Percentiles rank a stretch among this genome's conserved stretches.
Conservation (phyloP, 192 early-diverging fungal genomes). For the Diversispora epigaea region DNA sequence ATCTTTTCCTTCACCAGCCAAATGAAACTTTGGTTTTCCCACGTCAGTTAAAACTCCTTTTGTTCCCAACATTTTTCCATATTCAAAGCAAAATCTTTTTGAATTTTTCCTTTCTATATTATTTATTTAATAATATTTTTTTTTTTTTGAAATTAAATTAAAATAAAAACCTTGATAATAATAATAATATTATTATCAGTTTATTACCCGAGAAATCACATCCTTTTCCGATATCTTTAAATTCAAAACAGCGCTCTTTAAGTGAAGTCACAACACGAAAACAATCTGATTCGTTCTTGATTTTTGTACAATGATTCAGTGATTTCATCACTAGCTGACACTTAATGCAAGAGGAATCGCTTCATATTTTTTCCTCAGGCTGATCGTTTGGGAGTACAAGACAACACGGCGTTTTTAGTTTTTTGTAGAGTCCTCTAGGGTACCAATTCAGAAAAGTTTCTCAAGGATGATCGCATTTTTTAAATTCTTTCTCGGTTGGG, state of each 20-base stretch:
- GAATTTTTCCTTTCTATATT: slow-evolving; percentile 50
- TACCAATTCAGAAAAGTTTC: slow-evolving; percentile 13
- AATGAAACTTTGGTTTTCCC: slow-evolving; percentile 73
- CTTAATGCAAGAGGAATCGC: slow-evolving; percentile 2
- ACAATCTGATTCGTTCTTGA: slow-evolving; percentile 27
- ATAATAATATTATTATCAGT: not conserved
- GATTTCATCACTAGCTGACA: slow-evolving; percentile 1
- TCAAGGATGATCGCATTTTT: slow-evolving; percentile 3
- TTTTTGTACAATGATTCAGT: slow-evolving; percentile 3
- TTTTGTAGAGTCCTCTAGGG: slow-evolving; percentile 1
- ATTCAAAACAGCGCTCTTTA: slow-evolving; percentile 81
- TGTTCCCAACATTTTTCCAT: slow-evolving; percentile 86
- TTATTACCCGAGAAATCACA: slow-evolving; percentile 60
- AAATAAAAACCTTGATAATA: not conserved
- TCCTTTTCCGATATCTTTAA: slow-evolving; percentile 79
- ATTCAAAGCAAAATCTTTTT: slow-evolving; percentile 68
- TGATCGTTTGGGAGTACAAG: slow-evolving; percentile 28
- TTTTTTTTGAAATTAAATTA: not conserved
- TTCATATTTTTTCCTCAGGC: not conserved
- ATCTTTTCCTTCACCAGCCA: slow-evolving; percentile 73
- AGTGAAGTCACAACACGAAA: slow-evolving; percentile 61
- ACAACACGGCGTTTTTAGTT: not conserved
- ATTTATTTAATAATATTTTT: not conserved
- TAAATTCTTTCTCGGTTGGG: slow-evolving; percentile 14
- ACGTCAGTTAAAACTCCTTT: slow-evolving; percentile 46